A percentile compares a stretch with the other conserved stretches of the same genome.
Conservation (phyloP, 2,329 filamentous ascomycete species). For the Clarireedia sp. region DNA sequence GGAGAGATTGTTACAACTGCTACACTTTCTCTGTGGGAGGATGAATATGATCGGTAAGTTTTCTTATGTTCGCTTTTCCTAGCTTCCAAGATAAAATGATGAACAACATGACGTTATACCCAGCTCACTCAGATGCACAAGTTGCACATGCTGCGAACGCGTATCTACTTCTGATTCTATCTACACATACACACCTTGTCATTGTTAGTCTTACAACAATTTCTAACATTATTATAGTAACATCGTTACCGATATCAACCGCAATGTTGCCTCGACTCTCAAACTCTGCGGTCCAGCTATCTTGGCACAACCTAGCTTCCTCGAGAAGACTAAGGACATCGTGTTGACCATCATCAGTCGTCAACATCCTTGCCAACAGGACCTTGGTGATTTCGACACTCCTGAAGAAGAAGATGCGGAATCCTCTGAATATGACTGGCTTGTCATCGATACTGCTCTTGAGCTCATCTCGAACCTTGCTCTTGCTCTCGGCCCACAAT, state of each 20-base stretch:
- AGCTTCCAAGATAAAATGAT: slow-evolving; percentile 52
- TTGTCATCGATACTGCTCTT: slow-evolving; percentile 87
- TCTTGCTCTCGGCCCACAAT: slow-evolving; percentile 70
- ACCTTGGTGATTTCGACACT: slow-evolving; percentile 74
- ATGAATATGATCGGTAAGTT: slow-evolving; percentile 89
- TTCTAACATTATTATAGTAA: slow-evolving; percentile 7
- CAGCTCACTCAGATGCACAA: slow-evolving; percentile 98
- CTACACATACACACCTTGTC: slow-evolving; percentile 10
- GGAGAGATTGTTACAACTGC: slow-evolving; percentile 78
- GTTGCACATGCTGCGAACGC: slow-evolving; percentile 85
- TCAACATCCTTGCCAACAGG: slow-evolving; percentile 86
- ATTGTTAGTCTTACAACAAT: slow-evolving; percentile 12
- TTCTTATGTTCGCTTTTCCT: slow-evolving; percentile 13
- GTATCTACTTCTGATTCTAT: slow-evolving; percentile 39
- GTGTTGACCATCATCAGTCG: slow-evolving; percentile 76
- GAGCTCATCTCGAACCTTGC: slow-evolving; percentile 84
- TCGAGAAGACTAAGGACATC: slow-evolving; percentile 69
- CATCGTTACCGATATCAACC: slow-evolving; percentile 87
- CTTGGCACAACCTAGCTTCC: slow-evolving; percentile 62
- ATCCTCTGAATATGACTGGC: slow-evolving; percentile 95
- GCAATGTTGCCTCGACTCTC: slow-evolving; percentile 81
- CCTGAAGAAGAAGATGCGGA: slow-evolving; percentile 59
- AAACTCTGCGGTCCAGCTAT: slow-evolving; percentile 86
- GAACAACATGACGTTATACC: slow-evolving; percentile 85
- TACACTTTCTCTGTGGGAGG: slow-evolving; percentile 77